phyloP scores from a whole-genome alignment of 2,329 filamentous ascomycete genomes.

The Curvularia eragrostidis region DNA sequence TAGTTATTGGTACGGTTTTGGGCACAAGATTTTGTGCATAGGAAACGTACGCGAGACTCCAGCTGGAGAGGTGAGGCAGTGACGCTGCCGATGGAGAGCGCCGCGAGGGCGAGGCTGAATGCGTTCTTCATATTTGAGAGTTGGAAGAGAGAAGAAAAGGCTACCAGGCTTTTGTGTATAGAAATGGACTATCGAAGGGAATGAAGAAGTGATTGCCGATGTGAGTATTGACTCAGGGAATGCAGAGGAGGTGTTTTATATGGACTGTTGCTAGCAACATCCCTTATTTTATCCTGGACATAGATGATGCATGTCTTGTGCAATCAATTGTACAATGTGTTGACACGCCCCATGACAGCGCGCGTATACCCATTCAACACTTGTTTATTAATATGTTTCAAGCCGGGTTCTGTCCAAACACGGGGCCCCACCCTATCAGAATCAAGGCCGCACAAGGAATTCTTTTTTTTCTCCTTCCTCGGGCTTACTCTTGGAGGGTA shows the following conservation, averaged over 20 bases:
- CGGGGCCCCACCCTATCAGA: neutral
- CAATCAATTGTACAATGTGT: neutral
- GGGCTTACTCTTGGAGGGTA: neutral
- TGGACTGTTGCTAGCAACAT: neutral
- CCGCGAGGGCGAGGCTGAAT: slow-evolving; percentile 8
- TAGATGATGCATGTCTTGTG: neutral
- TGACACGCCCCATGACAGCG: neutral
- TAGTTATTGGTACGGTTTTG: neutral
- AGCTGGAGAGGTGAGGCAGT: slow-evolving; percentile 6
- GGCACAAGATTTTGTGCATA: too few species aligned
- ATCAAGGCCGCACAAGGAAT: neutral
- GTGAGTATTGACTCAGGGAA: neutral
- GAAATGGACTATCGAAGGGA: neutral
- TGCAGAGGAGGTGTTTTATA: neutral
- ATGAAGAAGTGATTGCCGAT: neutral
- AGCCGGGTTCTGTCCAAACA: neutral
- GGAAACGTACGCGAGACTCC: neutral
- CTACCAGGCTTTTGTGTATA: neutral
- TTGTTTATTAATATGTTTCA: neutral
- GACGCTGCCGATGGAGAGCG: neutral
- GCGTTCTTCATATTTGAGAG: slow-evolving; percentile 7
- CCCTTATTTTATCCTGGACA: neutral
- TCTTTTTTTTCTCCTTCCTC: neutral
- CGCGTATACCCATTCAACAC: neutral
- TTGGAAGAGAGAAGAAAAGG: neutral